phyloP scores from a whole-genome alignment of 805 yeast genomes.

The Yueomyces sinensis region DNA sequence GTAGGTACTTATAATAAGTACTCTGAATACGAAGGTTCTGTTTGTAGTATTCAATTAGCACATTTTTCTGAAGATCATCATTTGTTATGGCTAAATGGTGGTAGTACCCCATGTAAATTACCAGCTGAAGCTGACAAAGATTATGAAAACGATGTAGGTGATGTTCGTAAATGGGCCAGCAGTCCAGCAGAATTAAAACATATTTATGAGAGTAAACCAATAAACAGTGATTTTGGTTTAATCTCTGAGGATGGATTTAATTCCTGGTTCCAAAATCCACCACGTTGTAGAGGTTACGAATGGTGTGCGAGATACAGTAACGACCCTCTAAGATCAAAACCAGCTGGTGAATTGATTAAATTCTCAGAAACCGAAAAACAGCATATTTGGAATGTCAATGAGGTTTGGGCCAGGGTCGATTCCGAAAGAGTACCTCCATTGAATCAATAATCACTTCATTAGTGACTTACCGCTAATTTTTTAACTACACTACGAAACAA shows the following conservation, averaged over 20 bases:
- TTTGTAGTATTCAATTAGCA: constrained; percentile 8
- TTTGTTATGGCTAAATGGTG: constrained; percentile 12
- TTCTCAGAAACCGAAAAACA: neutral
- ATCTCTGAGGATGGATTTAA: neutral
- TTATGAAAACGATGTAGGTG: constrained; percentile 3
- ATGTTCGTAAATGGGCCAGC: no score
- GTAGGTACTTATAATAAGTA: constrained; percentile 6
- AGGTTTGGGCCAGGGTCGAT: neutral
- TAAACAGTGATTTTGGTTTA: neutral
- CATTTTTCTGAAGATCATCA: constrained; percentile 4
- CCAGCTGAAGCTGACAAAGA: constrained; percentile 4
- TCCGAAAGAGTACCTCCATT: no score
- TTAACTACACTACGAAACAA: no score
- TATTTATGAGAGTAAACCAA: constrained; percentile 1
- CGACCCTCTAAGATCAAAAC: neutral
- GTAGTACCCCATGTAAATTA: constrained; percentile 8
- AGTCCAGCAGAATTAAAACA: constrained; percentile 2
- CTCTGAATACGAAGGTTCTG: constrained; percentile 1
- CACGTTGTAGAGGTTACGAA: neutral
- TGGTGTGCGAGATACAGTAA: neutral
- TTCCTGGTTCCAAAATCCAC: neutral
- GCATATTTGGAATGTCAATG: neutral
- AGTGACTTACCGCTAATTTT: no score
- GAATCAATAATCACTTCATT: no score
- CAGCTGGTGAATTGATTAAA: neutral